Conservation (phyloP, 352 stramenopile genomes). For the Phytophthora boehmeriae region DNA sequence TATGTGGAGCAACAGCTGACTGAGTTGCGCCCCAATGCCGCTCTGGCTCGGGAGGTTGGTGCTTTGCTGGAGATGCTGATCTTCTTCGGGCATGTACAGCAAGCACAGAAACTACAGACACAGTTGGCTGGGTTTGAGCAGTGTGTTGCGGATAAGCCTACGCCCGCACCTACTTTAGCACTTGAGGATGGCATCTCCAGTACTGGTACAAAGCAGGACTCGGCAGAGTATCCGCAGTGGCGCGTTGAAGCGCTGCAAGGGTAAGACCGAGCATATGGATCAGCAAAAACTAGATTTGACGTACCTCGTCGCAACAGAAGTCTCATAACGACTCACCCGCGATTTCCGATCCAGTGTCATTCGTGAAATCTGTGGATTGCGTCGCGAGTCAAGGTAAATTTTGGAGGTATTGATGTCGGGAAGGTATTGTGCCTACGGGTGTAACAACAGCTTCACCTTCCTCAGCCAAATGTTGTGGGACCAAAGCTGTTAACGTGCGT, state of each 20-base stretch:
- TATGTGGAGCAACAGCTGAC: conserved; percentile 60
- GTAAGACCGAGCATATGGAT: conserved; percentile 11
- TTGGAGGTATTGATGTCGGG: not conserved
- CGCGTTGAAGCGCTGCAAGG: conserved; percentile 24
- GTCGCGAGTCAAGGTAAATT: not conserved
- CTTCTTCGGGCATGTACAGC: conserved; percentile 45
- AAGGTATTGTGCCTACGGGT: not conserved
- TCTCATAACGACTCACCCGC: not conserved
- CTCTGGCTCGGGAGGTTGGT: conserved; percentile 40
- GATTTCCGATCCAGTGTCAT: too few species aligned
- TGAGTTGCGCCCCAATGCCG: conserved; percentile 41
- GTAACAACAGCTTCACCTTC: too few species aligned
- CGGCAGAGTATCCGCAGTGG: conserved; percentile 16
- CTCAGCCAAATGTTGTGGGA: conserved; percentile 14
- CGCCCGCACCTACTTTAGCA: not conserved
- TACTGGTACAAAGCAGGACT: not conserved
- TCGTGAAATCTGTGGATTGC: not conserved
- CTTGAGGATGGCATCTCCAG: not conserved
- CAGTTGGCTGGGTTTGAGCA: conserved; percentile 51
- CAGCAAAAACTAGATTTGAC: conserved; percentile 8
- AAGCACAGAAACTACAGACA: conserved; percentile 52
- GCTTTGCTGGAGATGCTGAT: conserved; percentile 60
- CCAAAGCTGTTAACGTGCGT: conserved; percentile 12
- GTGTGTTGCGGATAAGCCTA: conserved; percentile 22
- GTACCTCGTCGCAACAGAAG: conserved; percentile 16